Base-by-base conservation (phyloP, 441 rosid species). In the Melastoma candidum region DNA sequence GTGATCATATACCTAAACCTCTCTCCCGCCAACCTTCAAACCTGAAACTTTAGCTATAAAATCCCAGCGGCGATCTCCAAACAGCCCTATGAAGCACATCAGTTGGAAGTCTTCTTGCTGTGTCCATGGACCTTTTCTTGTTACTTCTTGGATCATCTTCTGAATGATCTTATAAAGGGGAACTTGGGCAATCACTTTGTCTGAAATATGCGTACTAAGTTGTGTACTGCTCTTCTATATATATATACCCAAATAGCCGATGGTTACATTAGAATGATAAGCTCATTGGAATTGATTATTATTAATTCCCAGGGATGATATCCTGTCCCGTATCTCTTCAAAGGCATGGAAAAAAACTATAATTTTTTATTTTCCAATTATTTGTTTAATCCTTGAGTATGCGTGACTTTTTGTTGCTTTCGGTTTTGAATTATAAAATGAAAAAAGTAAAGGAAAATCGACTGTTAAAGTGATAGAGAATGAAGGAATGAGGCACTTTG, bases 21-120 rank as follows among this genome's bases (percentile, higher is more conserved):
- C 74, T 79, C 95, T 79, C 98, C 98, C 97, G 70, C 98, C 96
- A 85, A 32, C 97, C 96, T 84, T 88, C 97, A 92, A 92, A 92
- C 98, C 98, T 92, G 98, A 92, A 74, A 92, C 92, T 75, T 92
- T 85, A 2, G 98, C 97, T 59, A 92, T 78, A 84, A 81, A 92
- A 69, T 92, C 98, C 98, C 98, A 92, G 66, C 97, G 77, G 51
- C 98, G 89, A 70, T 92, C 97, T 39, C 98, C 98, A 58, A 92
- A 84, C 47, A 78, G 65, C 75, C 84, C 86, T 66, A 92, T 92
- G 72, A 82, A 88, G 90, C 80, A 74, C 66, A 77, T 75, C 72
- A 92, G 81, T 29, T 85, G 76, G 41, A 76, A 54, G 83, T 92
- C 98, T 72, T 92, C 98, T 32, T 79, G 86, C 64, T 92, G 97